A percentile compares a stretch with the other conserved stretches of the same genome.
Conservation (phyloP, 768 basidiomycete species). For the Leccinum uliginosum region DNA sequence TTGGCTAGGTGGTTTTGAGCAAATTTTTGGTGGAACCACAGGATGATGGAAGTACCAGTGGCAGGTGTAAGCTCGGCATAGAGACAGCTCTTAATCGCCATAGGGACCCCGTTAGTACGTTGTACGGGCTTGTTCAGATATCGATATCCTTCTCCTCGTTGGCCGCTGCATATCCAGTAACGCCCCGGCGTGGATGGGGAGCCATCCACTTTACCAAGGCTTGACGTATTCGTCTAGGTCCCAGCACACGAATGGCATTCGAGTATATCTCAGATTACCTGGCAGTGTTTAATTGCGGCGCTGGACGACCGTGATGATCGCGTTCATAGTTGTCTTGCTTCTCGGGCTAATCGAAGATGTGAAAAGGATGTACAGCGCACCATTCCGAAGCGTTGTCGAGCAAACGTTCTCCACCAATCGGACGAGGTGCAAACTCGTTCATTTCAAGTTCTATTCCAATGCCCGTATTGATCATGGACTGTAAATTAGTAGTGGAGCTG, state of each 20-base stretch:
- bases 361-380: slow-evolving; percentile 10
- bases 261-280: not conserved
- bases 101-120: slow-evolving; percentile 3
- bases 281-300: slow-evolving; percentile 14
- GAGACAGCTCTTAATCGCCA: slow-evolving; percentile 13
- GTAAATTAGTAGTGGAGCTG: not conserved
- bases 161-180: slow-evolving; percentile 6
- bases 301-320: slow-evolving; percentile 13
- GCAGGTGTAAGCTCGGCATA: not conserved
- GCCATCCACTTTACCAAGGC: slow-evolving; percentile 15
- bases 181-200: slow-evolving; percentile 21
- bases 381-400: not conserved
- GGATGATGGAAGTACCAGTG: not conserved
- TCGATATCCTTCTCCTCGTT: slow-evolving; percentile 7
- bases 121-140: slow-evolving; percentile 14
- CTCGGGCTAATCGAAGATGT: slow-evolving; percentile 16
- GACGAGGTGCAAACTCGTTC: not conserved
- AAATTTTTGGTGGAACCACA: not conserved
- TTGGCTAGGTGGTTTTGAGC: too few species aligned
- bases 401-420: not conserved
- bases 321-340: slow-evolving; percentile 13
- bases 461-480: not conserved
- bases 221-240: slow-evolving; percentile 3
- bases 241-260: slow-evolving; percentile 10
- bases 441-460: not conserved